phyloP scores from a whole-genome alignment of 192 early-diverging fungal species.

The Lobosporangium transversale region DNA sequence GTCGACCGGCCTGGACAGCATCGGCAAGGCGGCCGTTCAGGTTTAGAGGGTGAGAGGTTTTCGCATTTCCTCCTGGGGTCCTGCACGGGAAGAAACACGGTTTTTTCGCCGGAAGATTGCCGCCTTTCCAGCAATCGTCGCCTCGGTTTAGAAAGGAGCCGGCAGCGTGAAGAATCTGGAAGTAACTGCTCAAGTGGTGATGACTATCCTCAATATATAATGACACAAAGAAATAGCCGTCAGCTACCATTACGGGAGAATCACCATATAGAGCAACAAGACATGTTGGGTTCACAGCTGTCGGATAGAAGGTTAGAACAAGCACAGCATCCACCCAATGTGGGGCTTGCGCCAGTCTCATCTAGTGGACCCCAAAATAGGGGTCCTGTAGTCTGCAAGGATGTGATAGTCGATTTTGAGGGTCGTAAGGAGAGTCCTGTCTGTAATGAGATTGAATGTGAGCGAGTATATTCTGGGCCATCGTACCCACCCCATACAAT shows the following conservation, averaged over 20 bases:
- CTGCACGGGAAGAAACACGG: constrained; percentile 15
- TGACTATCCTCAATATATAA: constrained; percentile 28
- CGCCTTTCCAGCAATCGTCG: background rate
- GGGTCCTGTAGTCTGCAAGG: background rate
- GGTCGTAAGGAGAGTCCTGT: background rate
- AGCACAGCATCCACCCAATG: constrained; percentile 9
- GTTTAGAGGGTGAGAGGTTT: constrained; percentile 16
- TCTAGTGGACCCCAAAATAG: too few relatives aligned
- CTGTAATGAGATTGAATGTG: constrained; percentile 16
- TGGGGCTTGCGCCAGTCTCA: background rate
- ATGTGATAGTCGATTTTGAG: background rate
- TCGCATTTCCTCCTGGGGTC: constrained; percentile 24
- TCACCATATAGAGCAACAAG: background rate
- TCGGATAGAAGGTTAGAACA: constrained; percentile 6
- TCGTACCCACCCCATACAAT: background rate
- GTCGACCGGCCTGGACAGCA: background rate
- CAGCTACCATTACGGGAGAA: background rate
- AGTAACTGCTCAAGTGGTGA: constrained; percentile 43
- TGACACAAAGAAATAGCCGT: constrained; percentile 16
- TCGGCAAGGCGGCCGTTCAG: constrained; percentile 13
- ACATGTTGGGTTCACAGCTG: background rate
- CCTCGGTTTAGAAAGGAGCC: constrained; percentile 2
- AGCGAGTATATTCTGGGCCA: background rate
- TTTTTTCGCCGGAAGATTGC: constrained; percentile 23
- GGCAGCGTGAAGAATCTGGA: constrained; percentile 7